These are phyloP conservation scores for Trichoderma brevicompactum DNA, from an alignment of 2,329 filamentous ascomycete genomes.

Conservation along the genomic window DNA sequence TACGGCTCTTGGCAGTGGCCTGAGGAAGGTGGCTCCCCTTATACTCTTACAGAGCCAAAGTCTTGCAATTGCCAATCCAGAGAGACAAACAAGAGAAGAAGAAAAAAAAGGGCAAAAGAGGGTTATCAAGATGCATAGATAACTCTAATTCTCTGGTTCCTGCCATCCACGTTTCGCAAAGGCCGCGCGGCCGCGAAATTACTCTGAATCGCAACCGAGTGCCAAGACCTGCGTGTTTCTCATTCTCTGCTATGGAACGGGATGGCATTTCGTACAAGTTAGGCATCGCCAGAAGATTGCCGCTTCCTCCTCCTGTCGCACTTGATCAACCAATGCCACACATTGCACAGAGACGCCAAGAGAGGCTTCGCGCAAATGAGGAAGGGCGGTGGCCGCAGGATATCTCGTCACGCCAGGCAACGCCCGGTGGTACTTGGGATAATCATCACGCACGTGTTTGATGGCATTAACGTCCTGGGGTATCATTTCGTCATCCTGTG, in stretches of 20 bases:
- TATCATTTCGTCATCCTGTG: conserved; percentile 30
- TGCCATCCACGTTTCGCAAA: conserved; percentile 1
- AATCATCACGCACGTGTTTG: conserved; percentile 17
- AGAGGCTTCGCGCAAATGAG: background rate
- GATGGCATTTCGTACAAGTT: background rate
- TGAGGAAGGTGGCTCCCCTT: background rate
- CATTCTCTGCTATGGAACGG: conserved; percentile 5
- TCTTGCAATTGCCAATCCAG: too few species aligned
- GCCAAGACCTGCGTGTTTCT: conserved; percentile 27
- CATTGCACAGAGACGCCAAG: background rate
- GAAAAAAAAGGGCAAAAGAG: background rate
- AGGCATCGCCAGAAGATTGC: too few species aligned
- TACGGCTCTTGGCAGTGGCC: background rate
- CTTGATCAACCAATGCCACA: background rate
- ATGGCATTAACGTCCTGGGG: conserved; percentile 18
- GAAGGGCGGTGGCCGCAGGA: conserved; percentile 8
- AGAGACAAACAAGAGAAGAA: too few species aligned
- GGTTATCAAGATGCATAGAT: conserved; percentile 19
- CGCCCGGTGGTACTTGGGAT: background rate
- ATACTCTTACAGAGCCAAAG: too few species aligned
- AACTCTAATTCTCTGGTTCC: conserved; percentile 8
- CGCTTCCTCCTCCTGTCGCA: background rate
- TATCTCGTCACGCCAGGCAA: conserved; percentile 16
- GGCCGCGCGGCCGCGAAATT: conserved; percentile 26
- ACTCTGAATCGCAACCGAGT: conserved; percentile 22